A percentile compares a stretch with the other conserved stretches of the same genome.
These are phyloP conservation scores for Hemerocallis citrina DNA, from an alignment of 106 monocot genomes.

Conservation along the genomic window DNA sequence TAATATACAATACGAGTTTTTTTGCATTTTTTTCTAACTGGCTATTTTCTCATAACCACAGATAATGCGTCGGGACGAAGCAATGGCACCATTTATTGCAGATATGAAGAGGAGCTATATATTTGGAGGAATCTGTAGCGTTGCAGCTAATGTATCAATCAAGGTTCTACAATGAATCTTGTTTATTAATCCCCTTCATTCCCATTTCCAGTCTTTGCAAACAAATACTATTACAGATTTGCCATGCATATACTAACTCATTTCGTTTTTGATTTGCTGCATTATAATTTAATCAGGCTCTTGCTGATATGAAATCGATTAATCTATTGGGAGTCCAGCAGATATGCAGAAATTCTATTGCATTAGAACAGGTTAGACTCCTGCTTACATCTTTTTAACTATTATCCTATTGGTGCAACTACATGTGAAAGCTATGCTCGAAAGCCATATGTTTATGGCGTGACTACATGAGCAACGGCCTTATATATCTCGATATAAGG, in stretches of 20 bases:
- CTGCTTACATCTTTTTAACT: not conserved
- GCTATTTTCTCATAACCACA: constrained; percentile 8
- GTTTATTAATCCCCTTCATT: not conserved
- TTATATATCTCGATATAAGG: too few species aligned
- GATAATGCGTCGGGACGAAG: constrained; percentile 93
- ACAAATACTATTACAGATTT: not conserved
- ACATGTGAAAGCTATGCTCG: not conserved
- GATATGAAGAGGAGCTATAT: constrained; percentile 88
- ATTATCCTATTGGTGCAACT: too few species aligned
- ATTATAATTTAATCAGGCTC: constrained; percentile 36
- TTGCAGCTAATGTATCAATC: constrained; percentile 78
- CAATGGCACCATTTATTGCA: constrained; percentile 83
- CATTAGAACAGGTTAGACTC: constrained; percentile 90
- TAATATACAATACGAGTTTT: too few species aligned
- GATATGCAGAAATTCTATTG: constrained; percentile 97
- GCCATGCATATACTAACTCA: not conserved
- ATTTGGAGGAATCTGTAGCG: constrained; percentile 88
- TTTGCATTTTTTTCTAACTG: too few species aligned
- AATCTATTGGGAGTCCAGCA: constrained; percentile 94
- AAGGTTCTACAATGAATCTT: constrained; percentile 42
- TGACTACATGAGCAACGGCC: too few species aligned
- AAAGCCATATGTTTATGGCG: too few species aligned
- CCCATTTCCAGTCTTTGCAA: not conserved
- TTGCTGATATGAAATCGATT: constrained; percentile 92
- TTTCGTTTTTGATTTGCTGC: not conserved